Evolutionary conservation across 1,284 basidiomycete species (phyloP), one percentile per base, ranked within the genome.

Genomic region (Sparassis latifolia): DNA sequence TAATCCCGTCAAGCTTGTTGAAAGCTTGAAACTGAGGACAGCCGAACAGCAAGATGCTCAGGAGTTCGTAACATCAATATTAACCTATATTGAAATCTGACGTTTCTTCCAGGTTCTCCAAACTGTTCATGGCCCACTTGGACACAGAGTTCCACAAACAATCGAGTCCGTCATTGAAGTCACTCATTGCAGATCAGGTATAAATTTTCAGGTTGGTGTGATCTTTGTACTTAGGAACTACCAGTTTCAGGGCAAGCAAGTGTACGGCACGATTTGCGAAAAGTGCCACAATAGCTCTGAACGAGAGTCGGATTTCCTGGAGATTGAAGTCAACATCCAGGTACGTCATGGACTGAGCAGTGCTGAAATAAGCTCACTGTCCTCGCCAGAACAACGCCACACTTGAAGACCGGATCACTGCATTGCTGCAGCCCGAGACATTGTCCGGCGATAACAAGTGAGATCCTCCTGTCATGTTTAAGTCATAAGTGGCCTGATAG

Each of bases 31-130:
- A 52, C 71, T 97, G 39, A 78, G 85, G 38, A 84, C 84, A 7
- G 77, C 82, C 1, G 87, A 93, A 62, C 93, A 97, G 62, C 93
- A 97, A 69, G 93, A 97, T 71, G 93, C 93, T 33, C 90, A 93
- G 66, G 93, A 97, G 91, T 94, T 60, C 53, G 80, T 70, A 41
- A 48, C 52, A 41, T n/a, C 42, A 35, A 28, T 39, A 33, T 44
- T 37, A 51, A 37, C 35, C 35, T 20, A 20, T 33, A 28, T 48
- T 38, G 30, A 38, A 48, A 32, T 58, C 51, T 62, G 47, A 59
- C 32, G 35, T 10, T 37, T 10, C 27, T 9, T 37, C 2, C 60
- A 95, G 92, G 62, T 97, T 97, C 64, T 92, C 90, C 0, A 96
- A 97, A 61, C 76, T 97, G 12, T 96, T 97, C 69, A 87, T 96